Evolutionary conservation across 2,329 filamentous ascomycete species (phyloP), one percentile per base, ranked within the genome.

Genomic region (Fonsecaea monophora): DNA sequence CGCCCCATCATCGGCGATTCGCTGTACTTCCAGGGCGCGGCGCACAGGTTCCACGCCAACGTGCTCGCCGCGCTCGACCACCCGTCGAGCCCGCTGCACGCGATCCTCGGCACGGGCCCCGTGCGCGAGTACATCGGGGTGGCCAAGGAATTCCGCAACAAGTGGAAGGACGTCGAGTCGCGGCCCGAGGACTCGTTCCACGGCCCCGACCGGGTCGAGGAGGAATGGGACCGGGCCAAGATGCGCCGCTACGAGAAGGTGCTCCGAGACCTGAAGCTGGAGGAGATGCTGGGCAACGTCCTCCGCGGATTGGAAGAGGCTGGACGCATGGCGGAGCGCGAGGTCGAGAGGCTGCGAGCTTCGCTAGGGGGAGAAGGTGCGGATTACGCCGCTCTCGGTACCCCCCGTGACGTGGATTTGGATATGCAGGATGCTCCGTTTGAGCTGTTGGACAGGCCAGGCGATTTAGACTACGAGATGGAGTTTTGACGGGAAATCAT

Each of bases 81-180:
- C n/a, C 56, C 67, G 45, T 75, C 80, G 5, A 88, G 86, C 53
- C 88, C 88, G 0, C 78, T 92, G 0, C 80, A 87, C 56, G 73
- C 68, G 0, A 81, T 84, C 0, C 77, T 92, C 1, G 89, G 89
- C 0, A 71, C 67, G 0, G 85, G 85, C 0, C 81, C 84, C 2
- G 86, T 88, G 4, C 81, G 83, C 10, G 78, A 80, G n/a, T 85
- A 89, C 61, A 80, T 92, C 3, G 82, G 82, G 60, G 80, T 86
- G 62, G 90, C 90, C 0, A 92, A 92, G 74, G 88, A 90, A 70
- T 82, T 91, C 64, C 81, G 90, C 1, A 92, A 92, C 71, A 81
- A 86, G 9, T 92, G 90, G 90, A 92, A 92, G 60, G 70, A 72
- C 37, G 68, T 70, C 21, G 71, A 72, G 54, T 48, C 62, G 55